Evolutionary conservation across 257 asterid species (phyloP).

Genomic region (Petunia secreta): DNA sequence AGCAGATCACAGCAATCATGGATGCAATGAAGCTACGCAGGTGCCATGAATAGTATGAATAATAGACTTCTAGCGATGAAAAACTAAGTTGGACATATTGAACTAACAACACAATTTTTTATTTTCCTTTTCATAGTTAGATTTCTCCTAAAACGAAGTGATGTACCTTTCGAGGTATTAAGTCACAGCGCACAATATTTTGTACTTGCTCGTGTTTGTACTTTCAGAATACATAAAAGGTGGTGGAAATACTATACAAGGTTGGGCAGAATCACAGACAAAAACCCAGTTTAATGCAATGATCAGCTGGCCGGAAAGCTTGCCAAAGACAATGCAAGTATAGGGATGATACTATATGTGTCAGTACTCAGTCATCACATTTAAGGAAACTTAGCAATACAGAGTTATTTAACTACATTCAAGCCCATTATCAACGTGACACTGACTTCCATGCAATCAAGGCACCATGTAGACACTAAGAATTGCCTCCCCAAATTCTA

Average conservation of each 20-base stretch:
- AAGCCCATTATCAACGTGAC: background rate
- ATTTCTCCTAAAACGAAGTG: background rate
- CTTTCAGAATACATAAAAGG: background rate
- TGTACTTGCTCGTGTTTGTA: background rate
- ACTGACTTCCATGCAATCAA: background rate
- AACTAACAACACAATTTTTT: conserved; percentile 3
- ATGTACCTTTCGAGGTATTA: conserved; percentile 17
- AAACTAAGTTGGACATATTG: background rate
- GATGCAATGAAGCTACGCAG: background rate
- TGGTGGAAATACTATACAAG: background rate
- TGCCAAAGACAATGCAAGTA: conserved; percentile 10
- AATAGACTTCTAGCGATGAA: background rate
- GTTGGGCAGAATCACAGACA: conserved; percentile 13
- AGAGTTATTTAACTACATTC: conserved; percentile 10
- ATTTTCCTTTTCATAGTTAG: background rate
- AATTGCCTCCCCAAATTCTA: background rate
- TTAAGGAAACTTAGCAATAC: background rate
- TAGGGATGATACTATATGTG: conserved; percentile 7
- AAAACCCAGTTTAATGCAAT: conserved; percentile 7
- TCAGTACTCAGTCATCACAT: background rate
- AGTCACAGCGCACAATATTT: background rate
- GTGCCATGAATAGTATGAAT: background rate
- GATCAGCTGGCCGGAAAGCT: background rate
- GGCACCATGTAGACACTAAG: conserved; percentile 11
- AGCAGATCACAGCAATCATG: conserved; percentile 12